A percentile compares a stretch with the other conserved stretches of the same genome.
Evolutionary conservation across 768 basidiomycete species (phyloP).

Genomic region (Strobilomyces dryophilus): DNA sequence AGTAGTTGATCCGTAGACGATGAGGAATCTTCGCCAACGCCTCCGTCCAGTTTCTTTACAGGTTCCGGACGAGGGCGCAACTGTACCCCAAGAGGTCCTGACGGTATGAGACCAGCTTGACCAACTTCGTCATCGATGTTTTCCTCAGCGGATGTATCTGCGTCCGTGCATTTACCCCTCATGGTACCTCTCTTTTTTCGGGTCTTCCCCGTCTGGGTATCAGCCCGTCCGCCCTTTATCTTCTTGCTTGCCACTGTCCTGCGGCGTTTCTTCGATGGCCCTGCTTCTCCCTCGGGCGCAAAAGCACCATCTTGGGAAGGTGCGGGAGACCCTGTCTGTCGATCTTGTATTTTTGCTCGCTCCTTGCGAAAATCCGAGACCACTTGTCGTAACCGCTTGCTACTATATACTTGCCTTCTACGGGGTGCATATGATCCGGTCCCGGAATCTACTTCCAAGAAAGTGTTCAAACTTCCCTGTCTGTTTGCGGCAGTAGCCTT

Average conservation of each 20-base stretch:
- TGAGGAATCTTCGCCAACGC: conserved; percentile 6
- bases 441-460: conserved; percentile 67
- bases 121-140: conserved; percentile 15
- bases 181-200: conserved; percentile 1
- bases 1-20: conserved; percentile 1
- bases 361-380: conserved; percentile 73
- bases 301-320: conserved; percentile 27
- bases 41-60: conserved; percentile 13
- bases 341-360: conserved; percentile 20
- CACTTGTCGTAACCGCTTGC: conserved; percentile 83
- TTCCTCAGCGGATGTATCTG: conserved; percentile 5
- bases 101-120: conserved; percentile 5
- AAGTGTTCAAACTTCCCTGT: conserved; percentile 73
- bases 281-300: conserved; percentile 24
- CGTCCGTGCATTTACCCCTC: neutral
- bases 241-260: conserved; percentile 17
- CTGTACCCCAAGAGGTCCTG: conserved; percentile 26
- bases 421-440: conserved; percentile 71
- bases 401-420: conserved; percentile 76
- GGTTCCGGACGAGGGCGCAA: conserved; percentile 43
- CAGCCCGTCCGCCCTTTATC: neutral
- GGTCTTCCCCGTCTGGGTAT: neutral
- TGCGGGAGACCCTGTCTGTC: conserved; percentile 10
- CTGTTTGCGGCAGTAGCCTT: conserved; percentile 64
- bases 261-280: conserved; percentile 31